Conservation (phyloP, 2,329 filamentous ascomycete genomes). For the Aspergillus glaucus region DNA sequence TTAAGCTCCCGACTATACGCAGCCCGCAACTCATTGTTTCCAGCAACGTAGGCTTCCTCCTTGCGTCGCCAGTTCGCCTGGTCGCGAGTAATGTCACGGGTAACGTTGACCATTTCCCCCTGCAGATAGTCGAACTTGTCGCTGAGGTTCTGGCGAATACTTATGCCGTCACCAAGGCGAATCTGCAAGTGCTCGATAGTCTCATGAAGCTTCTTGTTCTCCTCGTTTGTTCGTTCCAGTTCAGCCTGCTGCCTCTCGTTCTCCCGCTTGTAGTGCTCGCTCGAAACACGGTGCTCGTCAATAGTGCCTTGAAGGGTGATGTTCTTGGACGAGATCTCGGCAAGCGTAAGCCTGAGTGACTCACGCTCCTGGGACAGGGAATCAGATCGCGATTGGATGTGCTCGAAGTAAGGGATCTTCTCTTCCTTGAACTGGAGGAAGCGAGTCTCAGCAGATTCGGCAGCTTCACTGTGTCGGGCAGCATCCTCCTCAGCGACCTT, state of each 20-base stretch:
- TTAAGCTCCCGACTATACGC: conserved; percentile 64
- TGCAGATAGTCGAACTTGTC: conserved; percentile 79
- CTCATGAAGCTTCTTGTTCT: conserved; percentile 68
- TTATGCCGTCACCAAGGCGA: conserved; percentile 80
- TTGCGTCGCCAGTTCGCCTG: conserved; percentile 70
- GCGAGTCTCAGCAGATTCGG: conserved; percentile 59
- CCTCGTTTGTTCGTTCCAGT: conserved; percentile 47
- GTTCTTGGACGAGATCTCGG: conserved; percentile 53
- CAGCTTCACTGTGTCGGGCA: conserved; percentile 41
- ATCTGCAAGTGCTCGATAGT: conserved; percentile 66
- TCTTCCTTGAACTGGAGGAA: conserved; percentile 63
- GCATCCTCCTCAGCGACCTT: conserved; percentile 57
- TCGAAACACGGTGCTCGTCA: conserved; percentile 58
- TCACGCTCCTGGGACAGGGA: conserved; percentile 63
- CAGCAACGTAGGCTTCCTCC: conserved; percentile 51
- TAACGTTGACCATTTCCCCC: conserved; percentile 74
- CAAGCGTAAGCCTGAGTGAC: conserved; percentile 47
- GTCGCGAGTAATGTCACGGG: conserved; percentile 74
- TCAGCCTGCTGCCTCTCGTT: conserved; percentile 47
- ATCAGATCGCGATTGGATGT: conserved; percentile 59
- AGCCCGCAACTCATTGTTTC: conserved; percentile 50
- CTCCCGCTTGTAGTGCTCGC: conserved; percentile 54
- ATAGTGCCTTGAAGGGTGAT: conserved; percentile 55
- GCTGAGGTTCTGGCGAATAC: conserved; percentile 76
- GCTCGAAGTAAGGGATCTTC: conserved; percentile 60